A percentile compares a stretch with the other conserved stretches of the same genome.
These are phyloP conservation scores for Lachancea kluyveri DNA, from an alignment of 805 yeast genomes.

Conservation along the genomic window DNA sequence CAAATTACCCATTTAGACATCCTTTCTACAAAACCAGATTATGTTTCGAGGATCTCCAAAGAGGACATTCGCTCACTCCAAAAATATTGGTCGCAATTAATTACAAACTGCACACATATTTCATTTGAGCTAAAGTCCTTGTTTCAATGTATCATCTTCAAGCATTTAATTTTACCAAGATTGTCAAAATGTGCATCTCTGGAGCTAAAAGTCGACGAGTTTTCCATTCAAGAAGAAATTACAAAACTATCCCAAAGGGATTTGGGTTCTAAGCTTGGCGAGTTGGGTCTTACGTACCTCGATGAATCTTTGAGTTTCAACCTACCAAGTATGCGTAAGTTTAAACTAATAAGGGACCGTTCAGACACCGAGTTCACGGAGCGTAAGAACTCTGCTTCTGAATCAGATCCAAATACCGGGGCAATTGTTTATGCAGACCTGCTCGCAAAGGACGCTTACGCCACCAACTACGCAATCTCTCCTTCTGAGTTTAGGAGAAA, in stretches of 20 bases:
- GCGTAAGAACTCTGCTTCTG: too few species aligned
- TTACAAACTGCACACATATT: too few species aligned
- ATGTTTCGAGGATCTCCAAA: not conserved
- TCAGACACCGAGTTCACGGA: too few species aligned
- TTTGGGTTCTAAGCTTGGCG: too few species aligned
- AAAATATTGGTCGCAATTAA: too few species aligned
- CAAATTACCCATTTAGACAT: conserved; percentile 6
- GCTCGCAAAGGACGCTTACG: not conserved
- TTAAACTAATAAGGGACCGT: too few species aligned
- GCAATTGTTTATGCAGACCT: not conserved
- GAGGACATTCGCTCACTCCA: not conserved
- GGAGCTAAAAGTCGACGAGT: not conserved
- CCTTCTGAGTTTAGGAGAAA: conserved; percentile 21
- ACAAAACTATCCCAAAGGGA: not conserved
- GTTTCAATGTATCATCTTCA: conserved; percentile 18
- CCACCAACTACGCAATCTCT: conserved; percentile 14
- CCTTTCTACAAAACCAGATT: not conserved
- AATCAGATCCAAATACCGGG: too few species aligned
- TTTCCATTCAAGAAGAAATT: not conserved
- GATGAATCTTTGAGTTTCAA: too few species aligned
- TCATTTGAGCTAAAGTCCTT: conserved; percentile 12
- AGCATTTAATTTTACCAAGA: conserved; percentile 14
- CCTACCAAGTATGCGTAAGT: too few species aligned
- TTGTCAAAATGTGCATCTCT: conserved; percentile 1
- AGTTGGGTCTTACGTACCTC: too few species aligned